Base-by-base conservation (phyloP, 2,329 filamentous ascomycete species). In the Ceratocystis diversiconidia region DNA sequence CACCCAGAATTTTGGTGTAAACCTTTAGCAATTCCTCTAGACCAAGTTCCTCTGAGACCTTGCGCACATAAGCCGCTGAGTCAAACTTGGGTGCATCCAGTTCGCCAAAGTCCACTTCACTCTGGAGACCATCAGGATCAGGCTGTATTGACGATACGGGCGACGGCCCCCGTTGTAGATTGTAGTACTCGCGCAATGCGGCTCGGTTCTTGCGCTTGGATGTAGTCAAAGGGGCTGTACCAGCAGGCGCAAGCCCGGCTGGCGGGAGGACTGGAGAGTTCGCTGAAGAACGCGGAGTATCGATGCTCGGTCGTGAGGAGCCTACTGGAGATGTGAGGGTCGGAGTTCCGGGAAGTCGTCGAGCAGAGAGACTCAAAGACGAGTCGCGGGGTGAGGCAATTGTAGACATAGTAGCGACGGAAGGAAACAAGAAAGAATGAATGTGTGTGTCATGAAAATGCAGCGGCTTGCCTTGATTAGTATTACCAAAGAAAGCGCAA, bases 121-220 rank as follows among this genome's bases (percentile, higher is more conserved):
- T 82, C 64, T 77, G 74, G 10, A 59, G 64, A n/a, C 61, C 60
- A 60, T 68, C 67, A 8, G 62, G 64, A 62, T 68, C 67, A 5
- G 62, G 64, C 62, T 59, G 28, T 28, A 57, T 57, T 28, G 30
- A 17, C 28, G 48, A 36, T 36, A 19, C 63, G 17, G 65, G 62
- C 28, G 75, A 70, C 44, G 67, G 70, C 74, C 72, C 22, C 70
- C 71, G 46, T 72, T 75, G 50, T 62, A 97, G 82, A 73, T 94
- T 94, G 77, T 97, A 97, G 79, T 96, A 97, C 73, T 96, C 91
- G 71, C 94, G 88, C 22, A 97, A 82, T 5, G 92, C 92, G 65
- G 88, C 85, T 69, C 92, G 88, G 76, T 95, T 95, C 68, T 88
- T 77, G 65, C 80, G 79, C 69, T 78, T 80, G 66, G 73, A 76